Percentiles rank a stretch among this genome's conserved stretches.
These are phyloP conservation scores for Ilex aquifolium DNA, from an alignment of 257 asterid genomes.

Conservation along the genomic window DNA sequence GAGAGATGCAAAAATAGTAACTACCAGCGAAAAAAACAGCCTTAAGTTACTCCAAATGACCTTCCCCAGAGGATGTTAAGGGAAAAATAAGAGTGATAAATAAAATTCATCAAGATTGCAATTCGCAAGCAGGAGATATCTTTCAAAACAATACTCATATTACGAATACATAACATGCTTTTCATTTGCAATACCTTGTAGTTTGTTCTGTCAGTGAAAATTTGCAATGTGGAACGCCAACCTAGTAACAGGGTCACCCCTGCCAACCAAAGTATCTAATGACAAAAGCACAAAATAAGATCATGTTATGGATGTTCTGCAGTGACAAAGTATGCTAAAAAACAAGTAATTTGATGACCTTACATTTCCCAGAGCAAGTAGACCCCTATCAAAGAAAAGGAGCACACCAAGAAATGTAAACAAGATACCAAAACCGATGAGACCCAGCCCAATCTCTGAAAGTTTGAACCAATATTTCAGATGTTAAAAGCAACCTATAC, in stretches of 20 bases:
- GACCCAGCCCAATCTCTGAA: constrained; percentile 83
- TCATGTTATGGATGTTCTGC: no score
- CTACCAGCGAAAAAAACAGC: no score
- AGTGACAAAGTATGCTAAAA: no score
- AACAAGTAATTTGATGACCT: constrained; percentile 13
- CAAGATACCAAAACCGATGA: constrained; percentile 69
- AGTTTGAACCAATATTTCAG: constrained; percentile 11
- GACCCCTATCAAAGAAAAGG: constrained; percentile 80
- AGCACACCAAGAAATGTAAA: constrained; percentile 69
- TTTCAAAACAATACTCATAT: constrained; percentile 4
- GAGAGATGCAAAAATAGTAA: no score
- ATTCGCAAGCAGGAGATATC: neutral
- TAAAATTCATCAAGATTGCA: neutral
- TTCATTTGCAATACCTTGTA: constrained; percentile 46
- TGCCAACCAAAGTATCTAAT: constrained; percentile 62
- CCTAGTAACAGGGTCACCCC: constrained; percentile 75
- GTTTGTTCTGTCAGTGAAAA: constrained; percentile 56
- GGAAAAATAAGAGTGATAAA: neutral
- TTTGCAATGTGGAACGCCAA: constrained; percentile 59
- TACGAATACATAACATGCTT: no score
- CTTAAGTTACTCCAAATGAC: no score
- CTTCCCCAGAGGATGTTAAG: neutral
- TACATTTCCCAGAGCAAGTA: constrained; percentile 91
- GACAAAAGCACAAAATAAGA: constrained; percentile 13
- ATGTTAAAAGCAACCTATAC: neutral